A percentile compares a stretch with the other conserved stretches of the same genome.
Evolutionary conservation across 2,329 filamentous ascomycete species (phyloP).

Genomic region (Aspergillus alliaceus): DNA sequence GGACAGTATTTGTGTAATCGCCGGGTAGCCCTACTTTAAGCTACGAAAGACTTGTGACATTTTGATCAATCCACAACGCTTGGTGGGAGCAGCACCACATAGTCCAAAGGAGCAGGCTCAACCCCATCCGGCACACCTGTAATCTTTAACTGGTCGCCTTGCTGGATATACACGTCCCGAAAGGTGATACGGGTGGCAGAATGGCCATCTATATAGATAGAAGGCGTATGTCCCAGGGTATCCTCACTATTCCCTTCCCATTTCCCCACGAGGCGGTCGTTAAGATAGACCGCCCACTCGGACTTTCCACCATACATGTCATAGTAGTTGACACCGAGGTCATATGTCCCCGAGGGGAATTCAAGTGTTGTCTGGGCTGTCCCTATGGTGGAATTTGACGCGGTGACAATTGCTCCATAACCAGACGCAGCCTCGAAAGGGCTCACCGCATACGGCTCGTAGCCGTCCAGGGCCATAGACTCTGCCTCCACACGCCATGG

Average conservation of each 20-base stretch:
- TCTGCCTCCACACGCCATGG: conserved; percentile 70
- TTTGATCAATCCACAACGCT: conserved; percentile 55
- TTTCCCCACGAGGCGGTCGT: conserved; percentile 52
- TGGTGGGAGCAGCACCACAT: conserved; percentile 61
- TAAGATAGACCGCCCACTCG: conserved; percentile 56
- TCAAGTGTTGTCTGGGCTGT: conserved; percentile 50
- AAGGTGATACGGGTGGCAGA: conserved; percentile 65
- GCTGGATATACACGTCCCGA: conserved; percentile 47
- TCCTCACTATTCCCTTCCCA: conserved; percentile 65
- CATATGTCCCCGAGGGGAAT: conserved; percentile 57
- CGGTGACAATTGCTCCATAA: conserved; percentile 56
- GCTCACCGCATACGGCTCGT: conserved; percentile 53
- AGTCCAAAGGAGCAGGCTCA: conserved; percentile 68
- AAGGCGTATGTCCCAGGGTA: conserved; percentile 58
- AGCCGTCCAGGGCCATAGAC: conserved; percentile 61
- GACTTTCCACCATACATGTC: conserved; percentile 61
- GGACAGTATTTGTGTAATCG: no score
- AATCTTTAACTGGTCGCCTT: conserved; percentile 56
- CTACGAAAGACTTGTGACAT: no score
- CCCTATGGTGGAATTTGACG: conserved; percentile 52
- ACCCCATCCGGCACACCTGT: conserved; percentile 59
- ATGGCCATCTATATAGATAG: conserved; percentile 63
- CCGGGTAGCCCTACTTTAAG: no score
- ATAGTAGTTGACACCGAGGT: conserved; percentile 67
- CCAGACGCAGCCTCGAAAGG: conserved; percentile 63